Conservation (phyloP, 176 grass and related monocot species). For the Chloris gayana region DNA sequence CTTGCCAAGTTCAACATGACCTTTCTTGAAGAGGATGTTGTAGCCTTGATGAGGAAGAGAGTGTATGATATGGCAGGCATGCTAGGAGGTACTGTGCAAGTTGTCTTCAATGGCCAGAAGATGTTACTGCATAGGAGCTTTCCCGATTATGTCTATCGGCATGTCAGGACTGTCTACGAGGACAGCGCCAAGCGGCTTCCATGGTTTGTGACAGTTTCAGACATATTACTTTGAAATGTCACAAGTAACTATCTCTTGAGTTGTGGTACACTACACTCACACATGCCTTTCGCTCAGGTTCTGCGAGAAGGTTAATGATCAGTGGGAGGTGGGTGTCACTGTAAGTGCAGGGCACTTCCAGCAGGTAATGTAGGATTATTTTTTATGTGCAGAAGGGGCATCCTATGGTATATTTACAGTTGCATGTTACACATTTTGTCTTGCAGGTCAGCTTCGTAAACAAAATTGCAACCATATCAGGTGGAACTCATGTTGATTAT, state of each 20-base stretch:
- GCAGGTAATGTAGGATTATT: slow-evolving; percentile 52
- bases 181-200: neutral
- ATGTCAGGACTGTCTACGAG: neutral
- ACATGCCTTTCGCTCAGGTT: slow-evolving; percentile 44
- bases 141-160: slow-evolving; percentile 64
- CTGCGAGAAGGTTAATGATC: slow-evolving; percentile 65
- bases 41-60: slow-evolving; percentile 87
- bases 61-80: slow-evolving; percentile 81
- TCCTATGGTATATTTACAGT: neutral
- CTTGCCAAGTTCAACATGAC: slow-evolving; percentile 85
- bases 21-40: slow-evolving; percentile 71
- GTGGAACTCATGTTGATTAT: slow-evolving; percentile 86
- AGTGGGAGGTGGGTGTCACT: slow-evolving; percentile 82
- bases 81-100: slow-evolving; percentile 75
- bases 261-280: neutral
- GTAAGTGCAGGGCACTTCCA: slow-evolving; percentile 91
- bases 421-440: neutral
- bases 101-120: slow-evolving; percentile 70
- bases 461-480: slow-evolving; percentile 74
- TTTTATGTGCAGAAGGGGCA: no score
- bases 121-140: slow-evolving; percentile 54
- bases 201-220: slow-evolving; percentile 40
- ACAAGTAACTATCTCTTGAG: neutral
- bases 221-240: neutral
- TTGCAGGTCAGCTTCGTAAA: slow-evolving; percentile 94